These are phyloP conservation scores for Sanghuangporus weigelae DNA, from an alignment of 1,284 basidiomycete genomes.

Conservation along the genomic window DNA sequence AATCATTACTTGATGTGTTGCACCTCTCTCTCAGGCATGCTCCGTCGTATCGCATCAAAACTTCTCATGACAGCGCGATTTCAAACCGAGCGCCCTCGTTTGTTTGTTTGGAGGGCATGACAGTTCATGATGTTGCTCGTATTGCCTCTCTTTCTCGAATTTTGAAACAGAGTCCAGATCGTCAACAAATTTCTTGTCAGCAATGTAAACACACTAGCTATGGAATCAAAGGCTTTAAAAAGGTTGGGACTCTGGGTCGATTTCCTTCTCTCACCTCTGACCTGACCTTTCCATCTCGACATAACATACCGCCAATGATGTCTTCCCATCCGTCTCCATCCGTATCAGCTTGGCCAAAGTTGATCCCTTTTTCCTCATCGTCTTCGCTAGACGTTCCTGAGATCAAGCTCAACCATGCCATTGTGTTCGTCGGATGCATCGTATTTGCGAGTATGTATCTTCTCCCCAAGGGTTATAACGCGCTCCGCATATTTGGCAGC, in stretches of 20 bases:
- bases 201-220: background rate
- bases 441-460: background rate
- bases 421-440: constrained; percentile 6
- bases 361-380: constrained; percentile 1
- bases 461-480: background rate
- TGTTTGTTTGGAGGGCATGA: background rate
- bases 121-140: background rate
- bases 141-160: background rate
- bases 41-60: background rate
- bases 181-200: background rate
- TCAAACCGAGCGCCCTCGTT: background rate
- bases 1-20: background rate
- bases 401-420: background rate
- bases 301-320: background rate
- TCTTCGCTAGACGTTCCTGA: constrained; percentile 1
- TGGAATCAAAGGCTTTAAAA: background rate
- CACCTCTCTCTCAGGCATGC: background rate
- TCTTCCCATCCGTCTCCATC: constrained; percentile 7
- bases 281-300: background rate
- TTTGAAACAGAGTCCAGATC: background rate
- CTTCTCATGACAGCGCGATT: background rate
- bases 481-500: background rate
- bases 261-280: background rate
- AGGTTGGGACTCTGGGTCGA: background rate
- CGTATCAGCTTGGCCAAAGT: constrained; percentile 9